A percentile compares a stretch with the other conserved stretches of the same genome.
These are phyloP conservation scores for Diplocarpon mali DNA, from an alignment of 2,329 filamentous ascomycete genomes.

Conservation along the genomic window DNA sequence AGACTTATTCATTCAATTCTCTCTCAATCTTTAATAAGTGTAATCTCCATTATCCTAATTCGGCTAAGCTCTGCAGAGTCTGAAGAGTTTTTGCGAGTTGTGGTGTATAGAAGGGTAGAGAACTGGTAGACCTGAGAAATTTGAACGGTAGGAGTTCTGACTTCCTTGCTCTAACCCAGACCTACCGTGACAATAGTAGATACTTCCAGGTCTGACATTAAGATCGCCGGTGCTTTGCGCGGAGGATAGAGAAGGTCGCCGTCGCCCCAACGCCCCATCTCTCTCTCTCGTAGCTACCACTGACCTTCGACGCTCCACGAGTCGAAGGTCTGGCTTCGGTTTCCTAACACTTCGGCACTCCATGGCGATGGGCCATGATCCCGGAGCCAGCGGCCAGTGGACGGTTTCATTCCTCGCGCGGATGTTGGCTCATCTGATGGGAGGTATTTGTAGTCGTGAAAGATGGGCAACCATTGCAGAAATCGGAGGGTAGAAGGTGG, in stretches of 20 bases:
- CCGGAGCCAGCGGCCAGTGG: slow-evolving; percentile 4
- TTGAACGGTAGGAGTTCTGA: slow-evolving; percentile 7
- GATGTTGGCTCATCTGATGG: neutral
- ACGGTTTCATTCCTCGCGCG: neutral
- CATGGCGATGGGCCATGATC: slow-evolving; percentile 3
- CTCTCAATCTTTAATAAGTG: no score
- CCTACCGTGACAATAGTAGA: slow-evolving; percentile 2
- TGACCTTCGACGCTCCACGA: neutral
- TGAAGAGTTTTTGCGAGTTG: neutral
- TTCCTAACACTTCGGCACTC: no score
- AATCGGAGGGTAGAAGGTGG: neutral
- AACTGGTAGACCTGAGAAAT: neutral
- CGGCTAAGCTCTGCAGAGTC: no score
- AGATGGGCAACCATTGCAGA: neutral
- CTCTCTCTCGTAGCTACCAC: neutral
- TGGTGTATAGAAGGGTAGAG: neutral
- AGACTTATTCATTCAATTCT: no score
- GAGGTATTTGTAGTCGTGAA: neutral
- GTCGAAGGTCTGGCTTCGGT: no score
- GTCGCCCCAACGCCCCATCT: slow-evolving; percentile 7
- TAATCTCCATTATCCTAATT: no score
- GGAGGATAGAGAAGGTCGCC: slow-evolving; percentile 15
- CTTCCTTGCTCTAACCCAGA: slow-evolving; percentile 5
- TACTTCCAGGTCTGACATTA: slow-evolving; percentile 2
- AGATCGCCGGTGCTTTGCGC: slow-evolving; percentile 2